Evolutionary conservation across 306 rosid genomes (phyloP).

Genomic region (Citrullus colocynthis): DNA sequence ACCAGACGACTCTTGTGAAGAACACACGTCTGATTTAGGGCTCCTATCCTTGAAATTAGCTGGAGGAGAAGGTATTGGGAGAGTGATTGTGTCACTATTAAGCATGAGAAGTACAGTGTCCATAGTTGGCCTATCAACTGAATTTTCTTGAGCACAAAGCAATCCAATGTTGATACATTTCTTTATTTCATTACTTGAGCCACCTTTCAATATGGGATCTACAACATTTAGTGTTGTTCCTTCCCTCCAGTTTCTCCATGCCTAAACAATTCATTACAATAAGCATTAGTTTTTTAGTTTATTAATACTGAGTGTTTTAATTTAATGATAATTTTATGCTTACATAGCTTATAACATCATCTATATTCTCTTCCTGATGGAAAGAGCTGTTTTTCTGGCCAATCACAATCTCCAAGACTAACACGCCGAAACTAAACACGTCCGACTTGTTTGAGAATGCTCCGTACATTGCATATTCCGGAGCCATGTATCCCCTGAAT

Average conservation of each 20-base stretch:
- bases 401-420: constrained; percentile 11
- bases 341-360: constrained; percentile 11
- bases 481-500: constrained; percentile 22
- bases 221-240: constrained; percentile 13
- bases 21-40: not conserved
- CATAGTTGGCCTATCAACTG: constrained; percentile 39
- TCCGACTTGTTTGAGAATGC: constrained; percentile 11
- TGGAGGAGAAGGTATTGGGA: constrained; percentile 21
- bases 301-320: not conserved
- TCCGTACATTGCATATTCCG: constrained; percentile 14
- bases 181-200: constrained; percentile 18
- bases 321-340: not conserved
- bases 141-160: constrained; percentile 36
- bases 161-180: constrained; percentile 46
- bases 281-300: not conserved
- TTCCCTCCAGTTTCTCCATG: constrained; percentile 30
- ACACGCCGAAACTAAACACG: constrained; percentile 25
- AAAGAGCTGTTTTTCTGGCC: constrained; percentile 5
- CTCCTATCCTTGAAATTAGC: constrained; percentile 12
- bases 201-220: constrained; percentile 21
- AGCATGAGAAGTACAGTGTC: constrained; percentile 31
- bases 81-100: constrained; percentile 19
- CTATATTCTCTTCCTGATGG: not conserved
- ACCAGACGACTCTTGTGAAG: not conserved
- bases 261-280: constrained; percentile 13